phyloP scores from a whole-genome alignment of 129 eudicot species.

The Artemisia annua region DNA sequence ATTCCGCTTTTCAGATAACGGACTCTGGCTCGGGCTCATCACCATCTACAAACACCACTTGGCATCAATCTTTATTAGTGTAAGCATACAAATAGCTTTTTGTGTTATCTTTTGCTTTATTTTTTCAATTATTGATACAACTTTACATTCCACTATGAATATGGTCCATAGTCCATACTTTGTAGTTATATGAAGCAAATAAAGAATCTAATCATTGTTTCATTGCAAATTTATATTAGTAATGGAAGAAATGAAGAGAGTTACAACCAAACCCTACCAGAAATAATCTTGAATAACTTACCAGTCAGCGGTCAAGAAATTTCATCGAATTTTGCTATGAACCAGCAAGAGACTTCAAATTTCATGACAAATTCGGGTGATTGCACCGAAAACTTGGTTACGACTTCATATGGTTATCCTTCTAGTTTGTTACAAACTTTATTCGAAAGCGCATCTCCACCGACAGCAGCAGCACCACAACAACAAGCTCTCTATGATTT shows the following conservation, averaged over 20 bases:
- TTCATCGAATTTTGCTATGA: conserved; percentile 24
- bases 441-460: conserved; percentile 36
- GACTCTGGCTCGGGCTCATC: conserved; percentile 19
- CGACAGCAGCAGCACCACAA: background rate
- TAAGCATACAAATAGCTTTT: conserved; percentile 37
- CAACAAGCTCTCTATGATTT: conserved; percentile 35
- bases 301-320: conserved; percentile 12
- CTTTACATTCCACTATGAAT: conserved; percentile 38
- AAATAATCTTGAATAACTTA: conserved; percentile 34
- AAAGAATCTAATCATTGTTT: conserved; percentile 28
- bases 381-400: conserved; percentile 32
- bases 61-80: conserved; percentile 42
- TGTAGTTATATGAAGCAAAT: conserved; percentile 36
- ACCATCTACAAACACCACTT: conserved; percentile 34
- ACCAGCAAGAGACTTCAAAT: conserved; percentile 31
- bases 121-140: conserved; percentile 39
- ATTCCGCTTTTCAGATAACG: conserved; percentile 29
- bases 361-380: conserved; percentile 35
- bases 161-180: conserved; percentile 32
- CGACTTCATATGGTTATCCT: conserved; percentile 48
- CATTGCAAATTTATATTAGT: conserved; percentile 9
- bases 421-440: conserved; percentile 57
- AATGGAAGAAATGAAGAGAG: conserved; percentile 27
- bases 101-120: conserved; percentile 30
- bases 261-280: conserved; percentile 42